Percentiles rank a stretch among this genome's conserved stretches.
Conservation (phyloP, 2,329 filamentous ascomycete species). For the Pseudopithomyces chartarum region DNA sequence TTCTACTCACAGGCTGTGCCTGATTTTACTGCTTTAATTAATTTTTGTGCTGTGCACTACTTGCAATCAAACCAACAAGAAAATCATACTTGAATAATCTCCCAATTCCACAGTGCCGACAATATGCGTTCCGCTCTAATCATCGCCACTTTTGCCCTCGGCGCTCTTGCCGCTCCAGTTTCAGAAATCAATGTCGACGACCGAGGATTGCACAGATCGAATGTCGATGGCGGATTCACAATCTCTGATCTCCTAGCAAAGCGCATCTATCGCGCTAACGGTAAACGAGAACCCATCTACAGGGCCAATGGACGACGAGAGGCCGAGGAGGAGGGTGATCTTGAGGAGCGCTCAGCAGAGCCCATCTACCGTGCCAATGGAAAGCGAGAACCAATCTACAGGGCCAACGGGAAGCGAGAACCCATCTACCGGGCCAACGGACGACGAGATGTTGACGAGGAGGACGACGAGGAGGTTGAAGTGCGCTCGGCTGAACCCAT, state of each 20-base stretch:
- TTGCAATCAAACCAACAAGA: background rate
- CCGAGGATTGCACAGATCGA: no score
- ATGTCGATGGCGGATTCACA: no score
- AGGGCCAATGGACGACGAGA: no score
- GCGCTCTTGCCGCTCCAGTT: background rate
- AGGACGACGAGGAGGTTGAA: background rate
- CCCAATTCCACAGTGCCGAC: background rate
- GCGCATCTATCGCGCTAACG: background rate
- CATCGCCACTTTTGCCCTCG: slow-evolving; percentile 3
- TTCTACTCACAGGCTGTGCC: slow-evolving; percentile 5
- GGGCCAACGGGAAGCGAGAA: no score
- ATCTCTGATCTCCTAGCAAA: no score
- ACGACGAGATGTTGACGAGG: background rate
- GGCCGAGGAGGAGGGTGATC: background rate
- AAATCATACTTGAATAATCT: background rate
- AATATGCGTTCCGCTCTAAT: slow-evolving; percentile 2
- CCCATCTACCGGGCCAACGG: no score
- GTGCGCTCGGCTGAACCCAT: background rate
- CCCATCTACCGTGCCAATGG: background rate
- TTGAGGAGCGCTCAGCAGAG: background rate
- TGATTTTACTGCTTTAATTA: background rate
- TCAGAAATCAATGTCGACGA: background rate
- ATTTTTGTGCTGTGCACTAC: slow-evolving; percentile 4
- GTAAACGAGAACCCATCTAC: no score
- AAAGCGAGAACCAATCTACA: no score